Evolutionary conservation across 2,329 filamentous ascomycete species (phyloP).

Genomic region (Pestalotiopsis sp.): DNA sequence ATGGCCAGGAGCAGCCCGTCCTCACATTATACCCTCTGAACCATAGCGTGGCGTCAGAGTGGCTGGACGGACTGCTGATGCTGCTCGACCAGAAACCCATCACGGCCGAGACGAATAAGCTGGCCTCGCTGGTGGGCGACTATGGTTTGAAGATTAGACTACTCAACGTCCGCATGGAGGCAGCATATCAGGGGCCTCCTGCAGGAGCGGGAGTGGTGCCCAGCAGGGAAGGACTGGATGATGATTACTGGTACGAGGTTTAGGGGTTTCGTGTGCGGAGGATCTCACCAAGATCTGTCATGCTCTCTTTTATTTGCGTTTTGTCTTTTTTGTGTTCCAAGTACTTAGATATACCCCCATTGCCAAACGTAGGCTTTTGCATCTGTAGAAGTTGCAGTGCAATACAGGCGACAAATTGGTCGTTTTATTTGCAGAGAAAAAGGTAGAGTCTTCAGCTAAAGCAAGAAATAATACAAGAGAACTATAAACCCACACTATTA

Average conservation of each 20-base stretch:
- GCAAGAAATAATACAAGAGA: background rate
- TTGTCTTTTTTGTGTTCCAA: background rate
- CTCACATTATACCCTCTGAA: conserved; percentile 82
- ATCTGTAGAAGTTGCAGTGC: background rate
- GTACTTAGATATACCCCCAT: conserved; percentile 13
- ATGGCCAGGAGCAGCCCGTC: conserved; percentile 70
- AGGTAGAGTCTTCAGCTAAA: background rate
- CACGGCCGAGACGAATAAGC: conserved; percentile 91
- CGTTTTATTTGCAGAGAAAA: background rate
- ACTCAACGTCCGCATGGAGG: conserved; percentile 88
- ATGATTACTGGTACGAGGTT: conserved; percentile 91
- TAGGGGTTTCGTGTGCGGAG: conserved; percentile 32
- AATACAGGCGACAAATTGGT: too few species aligned
- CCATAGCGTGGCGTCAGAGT: conserved; percentile 87
- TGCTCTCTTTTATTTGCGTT: conserved; percentile 1
- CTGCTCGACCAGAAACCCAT: conserved; percentile 93
- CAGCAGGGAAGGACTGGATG: conserved; percentile 81
- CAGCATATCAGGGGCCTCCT: conserved; percentile 66
- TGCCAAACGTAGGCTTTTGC: background rate
- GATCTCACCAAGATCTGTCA: background rate
- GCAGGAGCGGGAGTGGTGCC: conserved; percentile 78
- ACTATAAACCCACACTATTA: background rate
- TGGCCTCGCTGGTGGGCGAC: conserved; percentile 82
- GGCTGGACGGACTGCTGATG: conserved; percentile 95
- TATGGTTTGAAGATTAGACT: conserved; percentile 92